Evolutionary conservation across 2,329 filamentous ascomycete genomes (phyloP), one percentile per base, ranked within the genome.

Genomic region (Alternaria burnsii): DNA sequence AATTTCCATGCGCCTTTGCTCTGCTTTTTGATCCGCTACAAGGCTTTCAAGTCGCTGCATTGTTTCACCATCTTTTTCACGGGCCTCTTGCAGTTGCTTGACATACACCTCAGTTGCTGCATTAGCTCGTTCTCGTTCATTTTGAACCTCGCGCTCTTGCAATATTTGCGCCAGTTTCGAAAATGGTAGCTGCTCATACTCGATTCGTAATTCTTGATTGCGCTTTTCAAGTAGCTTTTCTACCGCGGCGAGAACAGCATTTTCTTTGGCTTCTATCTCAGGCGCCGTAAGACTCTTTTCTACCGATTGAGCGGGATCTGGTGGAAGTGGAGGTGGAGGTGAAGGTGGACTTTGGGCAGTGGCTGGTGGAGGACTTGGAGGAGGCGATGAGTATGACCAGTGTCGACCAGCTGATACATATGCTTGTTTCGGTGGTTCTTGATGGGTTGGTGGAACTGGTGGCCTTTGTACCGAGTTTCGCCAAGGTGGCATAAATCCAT

Each of bases 81-180:
- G 51, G 1, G 30, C 38, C 6, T 24, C 43, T 30, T 59, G 52
- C 16, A 55, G 57, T 4, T 63, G 41, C 43, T 57, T 57, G 0
- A 57, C 32, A 20, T 53, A 20, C 26, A 9, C 24, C 16, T 65
- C 58, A 20, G 34, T 28, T 18, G n/a, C 8, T 38, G 41, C 42
- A 44, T 53, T 56, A 11, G 59, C 48, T 24, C 34, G 52, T 26
- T 62, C 59, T 8, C 51, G 26, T 48, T 62, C 56, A 14, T 4
- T 24, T 41, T 53, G 28, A 3, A 26, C 46, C 9, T 58, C 42
- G 12, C 40, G 40, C 40, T 67, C 66, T 40, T 63, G 46, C 1
- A 68, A 52, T 10, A 67, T 3, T 9, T 60, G 38, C 41, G 61
- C 41, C 8, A 67, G 43, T n/a, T 20, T 67, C 10, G 52, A 42